Percentiles rank a stretch among this genome's conserved stretches.
Evolutionary conservation across 495 filamentous ascomycete genomes (phyloP).

Genomic region (Tricharina praecox): DNA sequence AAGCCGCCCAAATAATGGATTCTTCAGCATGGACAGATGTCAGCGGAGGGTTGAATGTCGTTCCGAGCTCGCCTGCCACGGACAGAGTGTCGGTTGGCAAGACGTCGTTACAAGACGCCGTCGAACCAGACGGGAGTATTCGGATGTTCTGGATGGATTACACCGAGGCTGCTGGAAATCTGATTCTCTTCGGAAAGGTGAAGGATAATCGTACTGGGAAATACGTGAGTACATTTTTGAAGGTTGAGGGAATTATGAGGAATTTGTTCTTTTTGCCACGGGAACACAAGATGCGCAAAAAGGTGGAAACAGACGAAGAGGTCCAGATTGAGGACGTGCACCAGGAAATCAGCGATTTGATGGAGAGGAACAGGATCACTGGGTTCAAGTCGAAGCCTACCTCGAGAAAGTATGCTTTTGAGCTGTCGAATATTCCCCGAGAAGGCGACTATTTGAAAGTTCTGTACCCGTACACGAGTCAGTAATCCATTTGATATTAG

Average conservation of each 20-base stretch:
- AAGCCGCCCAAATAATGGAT: conserved; percentile 37
- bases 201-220: conserved; percentile 65
- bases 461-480: conserved; percentile 65
- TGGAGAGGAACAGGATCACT: conserved; percentile 63
- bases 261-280: conserved; percentile 89
- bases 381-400: conserved; percentile 88
- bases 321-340: conserved; percentile 83
- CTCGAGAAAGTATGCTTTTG: conserved; percentile 87
- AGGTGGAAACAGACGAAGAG: conserved; percentile 56
- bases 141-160: conserved; percentile 97
- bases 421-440: conserved; percentile 69
- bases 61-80: conserved; percentile 47
- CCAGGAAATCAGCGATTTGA: conserved; percentile 65
- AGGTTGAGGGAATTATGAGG: conserved; percentile 82
- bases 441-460: conserved; percentile 85
- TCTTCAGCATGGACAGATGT: conserved; percentile 82
- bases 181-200: conserved; percentile 93
- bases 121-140: conserved; percentile 80
- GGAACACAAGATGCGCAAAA: conserved; percentile 42
- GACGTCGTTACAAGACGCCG: conserved; percentile 56
- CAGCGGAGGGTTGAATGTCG: conserved; percentile 67
- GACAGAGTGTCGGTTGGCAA: conserved; percentile 56
- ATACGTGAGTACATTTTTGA: conserved; percentile 85
- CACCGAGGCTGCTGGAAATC: conserved; percentile 75
- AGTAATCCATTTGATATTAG: not conserved